These are phyloP conservation scores for Pseudogymnoascus sp. DNA, from an alignment of 2,329 filamentous ascomycete genomes.

Conservation along the genomic window DNA sequence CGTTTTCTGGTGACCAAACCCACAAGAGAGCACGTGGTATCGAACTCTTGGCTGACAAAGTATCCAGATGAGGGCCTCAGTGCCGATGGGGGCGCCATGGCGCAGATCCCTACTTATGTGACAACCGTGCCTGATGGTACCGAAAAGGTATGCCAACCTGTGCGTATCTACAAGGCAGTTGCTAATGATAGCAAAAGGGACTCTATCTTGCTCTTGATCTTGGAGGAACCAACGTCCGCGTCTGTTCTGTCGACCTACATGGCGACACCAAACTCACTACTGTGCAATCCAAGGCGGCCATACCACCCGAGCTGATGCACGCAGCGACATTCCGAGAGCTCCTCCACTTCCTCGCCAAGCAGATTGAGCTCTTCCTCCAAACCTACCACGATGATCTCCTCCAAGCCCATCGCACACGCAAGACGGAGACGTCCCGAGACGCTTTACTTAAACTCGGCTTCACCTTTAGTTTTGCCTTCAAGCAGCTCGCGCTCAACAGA, in stretches of 20 bases:
- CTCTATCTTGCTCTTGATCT: slow-evolving; percentile 94
- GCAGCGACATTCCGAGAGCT: slow-evolving; percentile 79
- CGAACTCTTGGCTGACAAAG: neutral
- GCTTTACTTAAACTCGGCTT: slow-evolving; percentile 92
- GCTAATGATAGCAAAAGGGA: slow-evolving; percentile 40
- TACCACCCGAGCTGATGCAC: slow-evolving; percentile 83
- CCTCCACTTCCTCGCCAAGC: slow-evolving; percentile 85
- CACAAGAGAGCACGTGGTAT: slow-evolving; percentile 1
- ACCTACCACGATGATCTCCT: slow-evolving; percentile 86
- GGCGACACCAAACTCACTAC: slow-evolving; percentile 93
- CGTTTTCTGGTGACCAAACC: slow-evolving; percentile 16
- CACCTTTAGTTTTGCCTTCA: slow-evolving; percentile 95
- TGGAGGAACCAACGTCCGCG: slow-evolving; percentile 97
- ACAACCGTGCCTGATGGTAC: slow-evolving; percentile 94
- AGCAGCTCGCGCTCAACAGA: slow-evolving; percentile 91
- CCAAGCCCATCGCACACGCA: slow-evolving; percentile 55
- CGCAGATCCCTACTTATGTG: slow-evolving; percentile 96
- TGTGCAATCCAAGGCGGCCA: slow-evolving; percentile 84
- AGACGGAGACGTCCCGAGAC: slow-evolving; percentile 54
- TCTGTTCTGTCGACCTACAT: slow-evolving; percentile 89
- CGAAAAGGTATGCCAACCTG: slow-evolving; percentile 61
- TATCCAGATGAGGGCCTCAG: slow-evolving; percentile 66
- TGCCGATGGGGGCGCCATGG: slow-evolving; percentile 70
- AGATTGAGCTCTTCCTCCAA: slow-evolving; percentile 82
- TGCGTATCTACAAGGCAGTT: neutral